Conservation (phyloP, 257 asterid genomes). For the Striga asiatica region DNA sequence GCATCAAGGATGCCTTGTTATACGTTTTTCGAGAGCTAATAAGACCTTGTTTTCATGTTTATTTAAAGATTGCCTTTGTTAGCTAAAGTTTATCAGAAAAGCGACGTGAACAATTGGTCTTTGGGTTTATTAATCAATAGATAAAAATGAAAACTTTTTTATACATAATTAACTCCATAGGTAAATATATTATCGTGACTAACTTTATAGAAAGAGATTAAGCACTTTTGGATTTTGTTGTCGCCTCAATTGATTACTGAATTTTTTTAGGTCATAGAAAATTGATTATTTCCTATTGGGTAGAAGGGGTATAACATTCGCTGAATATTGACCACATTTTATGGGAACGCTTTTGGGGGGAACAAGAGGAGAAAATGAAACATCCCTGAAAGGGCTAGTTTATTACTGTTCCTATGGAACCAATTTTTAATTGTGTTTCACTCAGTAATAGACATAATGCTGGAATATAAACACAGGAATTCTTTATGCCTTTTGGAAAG, state of each 20-base stretch:
- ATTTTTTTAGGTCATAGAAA: not conserved
- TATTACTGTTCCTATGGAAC: not conserved
- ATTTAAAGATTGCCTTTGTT: not conserved
- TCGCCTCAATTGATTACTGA: not conserved
- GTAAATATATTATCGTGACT: not conserved
- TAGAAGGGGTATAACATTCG: not conserved
- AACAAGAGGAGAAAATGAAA: not conserved
- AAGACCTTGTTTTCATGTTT: not conserved
- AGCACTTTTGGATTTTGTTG: not conserved
- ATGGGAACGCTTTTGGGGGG: too few species aligned
- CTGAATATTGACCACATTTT: not conserved
- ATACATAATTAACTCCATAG: not conserved
- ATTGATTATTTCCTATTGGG: not conserved
- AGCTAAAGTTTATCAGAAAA: not conserved
- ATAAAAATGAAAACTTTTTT: not conserved
- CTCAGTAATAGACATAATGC: constrained; percentile 7
- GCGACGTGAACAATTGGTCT: not conserved
- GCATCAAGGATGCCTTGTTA: not conserved
- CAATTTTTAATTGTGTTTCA: not conserved
- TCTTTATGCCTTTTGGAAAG: constrained; percentile 68
- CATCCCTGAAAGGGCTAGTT: not conserved
- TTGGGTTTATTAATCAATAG: not conserved
- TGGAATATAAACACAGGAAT: constrained; percentile 46
- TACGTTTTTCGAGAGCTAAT: not conserved
- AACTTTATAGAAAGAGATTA: not conserved